Evolutionary conservation across 2,329 filamentous ascomycete genomes (phyloP).

Genomic region (Chrysoporthe austroafricana): DNA sequence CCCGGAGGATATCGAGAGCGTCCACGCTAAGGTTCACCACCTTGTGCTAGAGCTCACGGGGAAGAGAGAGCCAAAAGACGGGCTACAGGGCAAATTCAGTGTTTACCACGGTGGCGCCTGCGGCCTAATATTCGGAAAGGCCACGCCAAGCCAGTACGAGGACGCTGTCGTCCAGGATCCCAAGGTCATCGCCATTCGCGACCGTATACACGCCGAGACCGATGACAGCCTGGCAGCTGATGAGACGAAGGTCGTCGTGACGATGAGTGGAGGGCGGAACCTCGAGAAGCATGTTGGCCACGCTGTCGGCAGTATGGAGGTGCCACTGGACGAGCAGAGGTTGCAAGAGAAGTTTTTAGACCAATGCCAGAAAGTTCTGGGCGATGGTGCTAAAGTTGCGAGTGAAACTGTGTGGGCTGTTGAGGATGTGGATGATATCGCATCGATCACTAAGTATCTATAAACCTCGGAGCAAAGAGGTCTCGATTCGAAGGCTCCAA

Average conservation of each 20-base stretch:
- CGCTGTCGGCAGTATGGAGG: conserved; percentile 26
- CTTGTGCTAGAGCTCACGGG: conserved; percentile 57
- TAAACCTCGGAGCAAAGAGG: background rate
- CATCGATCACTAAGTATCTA: background rate
- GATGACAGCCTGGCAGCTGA: conserved; percentile 46
- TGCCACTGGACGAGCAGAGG: conserved; percentile 19
- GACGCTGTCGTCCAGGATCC: conserved; percentile 49
- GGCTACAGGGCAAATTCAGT: conserved; percentile 58
- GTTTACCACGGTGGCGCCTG: conserved; percentile 58
- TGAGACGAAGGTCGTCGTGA: conserved; percentile 35
- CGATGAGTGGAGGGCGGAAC: conserved; percentile 15
- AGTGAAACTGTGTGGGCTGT: conserved; percentile 13
- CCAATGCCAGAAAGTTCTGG: conserved; percentile 21
- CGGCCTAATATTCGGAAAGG: conserved; percentile 54
- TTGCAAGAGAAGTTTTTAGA: conserved; percentile 27
- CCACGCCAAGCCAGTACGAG: conserved; percentile 54
- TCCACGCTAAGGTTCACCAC: conserved; percentile 52
- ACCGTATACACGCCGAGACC: conserved; percentile 48
- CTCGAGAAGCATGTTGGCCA: conserved; percentile 22
- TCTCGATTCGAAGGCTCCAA: background rate
- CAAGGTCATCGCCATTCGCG: conserved; percentile 46
- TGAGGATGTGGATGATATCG: conserved; percentile 2
- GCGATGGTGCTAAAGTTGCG: conserved; percentile 5
- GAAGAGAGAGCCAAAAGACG: conserved; percentile 52
- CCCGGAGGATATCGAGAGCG: conserved; percentile 40